phyloP scores from a whole-genome alignment of 192 early-diverging fungal species.

The Neocallimastix lanati region DNA sequence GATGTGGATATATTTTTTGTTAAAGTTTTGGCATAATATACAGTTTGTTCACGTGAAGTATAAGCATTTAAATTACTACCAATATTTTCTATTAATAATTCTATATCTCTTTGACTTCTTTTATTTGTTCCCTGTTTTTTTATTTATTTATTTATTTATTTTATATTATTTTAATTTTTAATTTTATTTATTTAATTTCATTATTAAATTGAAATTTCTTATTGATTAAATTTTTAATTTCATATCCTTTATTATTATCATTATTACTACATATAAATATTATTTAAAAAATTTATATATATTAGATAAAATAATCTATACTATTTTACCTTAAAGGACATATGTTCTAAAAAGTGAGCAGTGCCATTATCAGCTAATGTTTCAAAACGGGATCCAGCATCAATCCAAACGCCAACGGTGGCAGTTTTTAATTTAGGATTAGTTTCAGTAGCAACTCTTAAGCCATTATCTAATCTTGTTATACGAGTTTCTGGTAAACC shows the following conservation, averaged over 20 bases:
- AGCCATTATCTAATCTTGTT: slow-evolving; percentile 55
- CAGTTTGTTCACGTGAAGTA: slow-evolving; percentile 96
- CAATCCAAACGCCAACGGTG: slow-evolving; percentile 78
- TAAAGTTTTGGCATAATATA: slow-evolving; percentile 93
- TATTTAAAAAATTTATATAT: too few relatives aligned
- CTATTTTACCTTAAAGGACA: slow-evolving; percentile 84
- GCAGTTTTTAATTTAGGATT: slow-evolving; percentile 66
- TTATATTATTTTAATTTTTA: too few relatives aligned
- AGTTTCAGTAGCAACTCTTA: slow-evolving; percentile 66
- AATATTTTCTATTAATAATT: slow-evolving; percentile 94
- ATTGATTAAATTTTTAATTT: too few relatives aligned
- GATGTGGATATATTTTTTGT: slow-evolving; percentile 65
- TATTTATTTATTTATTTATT: too few relatives aligned
- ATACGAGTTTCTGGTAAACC: slow-evolving; percentile 14
- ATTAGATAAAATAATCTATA: too few relatives aligned
- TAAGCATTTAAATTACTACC: slow-evolving; percentile 96
- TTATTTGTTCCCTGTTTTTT: slow-evolving; percentile 54
- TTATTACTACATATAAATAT: too few relatives aligned
- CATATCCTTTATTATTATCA: too few relatives aligned
- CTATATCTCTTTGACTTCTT: slow-evolving; percentile 74
- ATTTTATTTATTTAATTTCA: too few relatives aligned
- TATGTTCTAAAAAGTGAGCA: slow-evolving; percentile 96
- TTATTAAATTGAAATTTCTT: too few relatives aligned
- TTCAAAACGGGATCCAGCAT: slow-evolving; percentile 73
- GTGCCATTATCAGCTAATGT: slow-evolving; percentile 58